These are phyloP conservation scores for Geotrichum klebahnii DNA, from an alignment of 1,139 yeast species.

Conservation along the genomic window DNA sequence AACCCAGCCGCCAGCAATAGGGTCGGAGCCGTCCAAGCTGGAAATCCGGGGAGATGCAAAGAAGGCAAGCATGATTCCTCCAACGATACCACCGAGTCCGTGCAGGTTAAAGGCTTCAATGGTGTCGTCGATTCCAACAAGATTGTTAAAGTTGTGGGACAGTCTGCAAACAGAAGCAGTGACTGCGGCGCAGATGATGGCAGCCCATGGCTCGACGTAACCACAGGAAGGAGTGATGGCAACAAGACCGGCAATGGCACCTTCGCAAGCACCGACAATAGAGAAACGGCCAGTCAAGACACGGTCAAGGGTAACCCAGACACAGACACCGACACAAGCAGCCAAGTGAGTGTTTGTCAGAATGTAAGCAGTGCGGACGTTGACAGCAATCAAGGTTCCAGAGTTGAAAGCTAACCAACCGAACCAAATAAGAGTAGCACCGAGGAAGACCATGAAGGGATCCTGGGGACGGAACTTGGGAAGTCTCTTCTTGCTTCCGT, in stretches of 20 bases:
- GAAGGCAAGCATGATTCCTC: slow-evolving; percentile 78
- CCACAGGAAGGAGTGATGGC: slow-evolving; percentile 98
- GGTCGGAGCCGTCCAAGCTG: slow-evolving; percentile 76
- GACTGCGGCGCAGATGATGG: slow-evolving; percentile 74
- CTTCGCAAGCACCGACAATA: slow-evolving; percentile 91
- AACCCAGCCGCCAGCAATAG: slow-evolving; percentile 87
- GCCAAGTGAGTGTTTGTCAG: slow-evolving; percentile 87
- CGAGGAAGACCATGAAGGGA: slow-evolving; percentile 77
- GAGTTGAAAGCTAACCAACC: slow-evolving; percentile 80
- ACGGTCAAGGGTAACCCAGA: slow-evolving; percentile 89
- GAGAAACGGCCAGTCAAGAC: slow-evolving; percentile 87
- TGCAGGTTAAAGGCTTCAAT: slow-evolving; percentile 96
- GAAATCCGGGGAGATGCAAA: slow-evolving; percentile 84
- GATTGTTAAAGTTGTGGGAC: slow-evolving; percentile 79
- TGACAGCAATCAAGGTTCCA: slow-evolving; percentile 61
- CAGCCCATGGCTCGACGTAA: slow-evolving; percentile 84
- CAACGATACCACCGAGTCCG: slow-evolving; percentile 92
- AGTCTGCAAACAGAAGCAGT: slow-evolving; percentile 85
- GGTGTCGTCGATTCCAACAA: slow-evolving; percentile 81
- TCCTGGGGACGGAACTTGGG: slow-evolving; percentile 93
- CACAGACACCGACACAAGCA: slow-evolving; percentile 83
- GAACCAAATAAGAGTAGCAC: slow-evolving; percentile 65
- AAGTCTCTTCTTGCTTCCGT: slow-evolving; percentile 52
- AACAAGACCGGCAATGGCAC: slow-evolving; percentile 89
- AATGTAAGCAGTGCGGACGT: slow-evolving; percentile 69